phyloP scores from a whole-genome alignment of 345 rosid species.

The Heritiera littoralis region DNA sequence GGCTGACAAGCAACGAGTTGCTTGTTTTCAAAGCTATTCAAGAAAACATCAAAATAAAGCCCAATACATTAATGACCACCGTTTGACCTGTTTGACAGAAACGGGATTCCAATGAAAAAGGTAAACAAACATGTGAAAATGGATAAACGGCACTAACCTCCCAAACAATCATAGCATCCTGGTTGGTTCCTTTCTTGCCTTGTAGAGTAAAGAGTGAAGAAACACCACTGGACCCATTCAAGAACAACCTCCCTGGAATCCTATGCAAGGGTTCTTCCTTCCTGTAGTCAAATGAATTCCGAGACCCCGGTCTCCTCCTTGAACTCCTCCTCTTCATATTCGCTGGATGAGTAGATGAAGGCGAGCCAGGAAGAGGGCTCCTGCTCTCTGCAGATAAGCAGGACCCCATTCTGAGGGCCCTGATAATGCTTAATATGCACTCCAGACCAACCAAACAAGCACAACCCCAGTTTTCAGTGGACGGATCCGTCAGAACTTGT shows the following conservation, averaged over 20 bases:
- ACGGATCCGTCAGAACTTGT: constrained; percentile 55
- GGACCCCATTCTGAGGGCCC: constrained; percentile 99
- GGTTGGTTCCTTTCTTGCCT: constrained; percentile 99
- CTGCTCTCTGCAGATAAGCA: constrained; percentile 94
- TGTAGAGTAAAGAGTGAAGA: constrained; percentile 88
- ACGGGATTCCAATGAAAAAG: not conserved
- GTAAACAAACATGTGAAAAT: constrained; percentile 1
- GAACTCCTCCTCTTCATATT: constrained; percentile 69
- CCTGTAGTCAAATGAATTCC: constrained; percentile 44
- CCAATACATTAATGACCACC: not conserved
- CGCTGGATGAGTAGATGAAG: constrained; percentile 63
- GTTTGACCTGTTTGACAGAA: constrained; percentile 19
- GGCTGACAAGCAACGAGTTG: not conserved
- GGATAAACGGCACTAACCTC: constrained; percentile 59
- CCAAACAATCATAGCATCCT: constrained; percentile 99
- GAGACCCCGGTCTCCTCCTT: constrained; percentile 54
- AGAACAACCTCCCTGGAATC: constrained; percentile 76
- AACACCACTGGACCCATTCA: constrained; percentile 79
- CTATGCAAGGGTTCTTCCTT: constrained; percentile 71
- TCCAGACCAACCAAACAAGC: constrained; percentile 84
- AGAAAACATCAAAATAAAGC: constrained; percentile 3
- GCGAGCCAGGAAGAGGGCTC: constrained; percentile 87
- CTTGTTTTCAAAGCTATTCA: constrained; percentile 8
- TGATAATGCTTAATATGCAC: constrained; percentile 83
- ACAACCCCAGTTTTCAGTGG: constrained; percentile 56